Evolutionary conservation across 257 asterid species (phyloP), one percentile per base, ranked within the genome.

Genomic region (Fraxinus pennsylvanica): DNA sequence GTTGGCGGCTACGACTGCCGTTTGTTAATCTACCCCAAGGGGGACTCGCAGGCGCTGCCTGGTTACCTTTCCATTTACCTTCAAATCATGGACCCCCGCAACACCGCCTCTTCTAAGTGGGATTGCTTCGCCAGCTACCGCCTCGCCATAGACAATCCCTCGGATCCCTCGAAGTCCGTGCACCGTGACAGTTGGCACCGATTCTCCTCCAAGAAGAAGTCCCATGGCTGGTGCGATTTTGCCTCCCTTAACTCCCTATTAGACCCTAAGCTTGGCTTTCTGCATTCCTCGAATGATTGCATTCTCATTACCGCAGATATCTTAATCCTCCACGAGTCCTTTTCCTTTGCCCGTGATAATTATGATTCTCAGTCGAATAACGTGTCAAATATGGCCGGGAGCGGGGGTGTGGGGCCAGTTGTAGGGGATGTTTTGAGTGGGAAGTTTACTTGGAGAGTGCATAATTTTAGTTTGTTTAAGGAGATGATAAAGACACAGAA

Each of bases 151-250:
- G 97, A 90, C 41, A 90, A 96, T 71, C 80, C 91, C 59, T 67
- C 68, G 1, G 98, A 96, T 83, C 33, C 87, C 12, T 82, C 97
- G 0, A 96, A 96, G 86, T 90, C 97, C 9, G 88, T 93, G 81
- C 97, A 92, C 85, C 86, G 98, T n/a, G 99, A 96, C 75, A 92
- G 97, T 76, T 96, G 99, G 99, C 99, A 96, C 79, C 91, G 99
- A 3, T 96, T 96, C 66, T 93, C 98, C 0, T 86, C 96, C 63
- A 96, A 92, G 87, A 96, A 96, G 87, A 96, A 93, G 83, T 96
- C 99, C 30, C 99, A 96, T 71, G 99, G 99, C 32, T 96, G 99
- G 99, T 96, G 99, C 79, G 99, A 96, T 90, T 96, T 96, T 59
- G 96, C 97, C 8, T 90, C 97, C 41, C 92, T 90, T 43, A 84